Conservation (phyloP, 78 protist species). For the Dictyostelium purpureum region DNA sequence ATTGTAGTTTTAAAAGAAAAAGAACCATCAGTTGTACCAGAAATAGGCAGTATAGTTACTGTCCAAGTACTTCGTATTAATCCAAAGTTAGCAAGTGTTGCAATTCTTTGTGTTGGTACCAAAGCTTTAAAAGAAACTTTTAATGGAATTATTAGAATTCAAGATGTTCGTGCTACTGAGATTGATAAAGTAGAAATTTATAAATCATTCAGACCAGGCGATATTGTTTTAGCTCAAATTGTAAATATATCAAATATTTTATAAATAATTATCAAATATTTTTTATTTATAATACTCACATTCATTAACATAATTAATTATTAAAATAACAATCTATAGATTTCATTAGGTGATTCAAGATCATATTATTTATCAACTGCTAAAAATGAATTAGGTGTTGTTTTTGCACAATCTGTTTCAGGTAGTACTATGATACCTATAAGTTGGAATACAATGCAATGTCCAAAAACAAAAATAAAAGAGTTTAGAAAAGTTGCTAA, state of each 20-base stretch:
- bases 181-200: constrained; percentile 90
- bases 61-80: constrained; percentile 72
- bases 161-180: constrained; percentile 90
- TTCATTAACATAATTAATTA: no score
- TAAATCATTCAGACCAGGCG: constrained; percentile 92
- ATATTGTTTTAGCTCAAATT: constrained; percentile 85
- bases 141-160: constrained; percentile 78
- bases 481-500: constrained; percentile 90
- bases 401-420: constrained; percentile 87
- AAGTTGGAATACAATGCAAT: constrained; percentile 87
- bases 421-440: constrained; percentile 90
- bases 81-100: constrained; percentile 75
- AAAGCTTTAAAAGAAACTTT: constrained; percentile 74
- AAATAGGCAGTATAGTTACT: constrained; percentile 80
- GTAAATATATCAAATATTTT: constrained; percentile 20
- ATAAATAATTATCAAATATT: background rate
- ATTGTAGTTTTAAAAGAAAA: constrained; percentile 67
- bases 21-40: constrained; percentile 80
- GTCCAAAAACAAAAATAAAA: constrained; percentile 85
- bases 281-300: background rate
- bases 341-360: constrained; percentile 91
- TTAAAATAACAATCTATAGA: constrained; percentile 19
- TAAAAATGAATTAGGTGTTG: constrained; percentile 90
- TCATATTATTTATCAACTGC: constrained; percentile 91
- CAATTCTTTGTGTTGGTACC: constrained; percentile 82